Evolutionary conservation across 257 asterid genomes (phyloP), one percentile per base, ranked within the genome.

Genomic region (Rehmannia glutinosa): DNA sequence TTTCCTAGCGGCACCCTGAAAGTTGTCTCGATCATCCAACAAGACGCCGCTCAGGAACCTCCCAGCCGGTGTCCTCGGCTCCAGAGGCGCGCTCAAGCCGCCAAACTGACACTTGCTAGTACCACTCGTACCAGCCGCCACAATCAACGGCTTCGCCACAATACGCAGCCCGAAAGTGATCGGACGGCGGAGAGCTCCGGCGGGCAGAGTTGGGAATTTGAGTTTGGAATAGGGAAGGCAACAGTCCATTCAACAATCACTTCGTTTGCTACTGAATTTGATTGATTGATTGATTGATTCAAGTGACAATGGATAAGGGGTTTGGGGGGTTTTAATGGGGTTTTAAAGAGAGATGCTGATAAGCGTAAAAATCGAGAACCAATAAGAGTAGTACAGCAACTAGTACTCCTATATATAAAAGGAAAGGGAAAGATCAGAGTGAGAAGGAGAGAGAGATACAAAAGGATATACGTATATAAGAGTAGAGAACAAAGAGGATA

Each of bases 31-130:
- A 71, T 85, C 92, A 35, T 93, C 87, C 83, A 82, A 74, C 53
- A 88, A 65, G 15, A 86, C 88, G 8, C 85, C 73, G 47, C 77
- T 69, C 80, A 93, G 49, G 16, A 79, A 49, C 81, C 66, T 81
- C 66, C 97, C 99, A 1, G 89, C 75, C 70, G 83, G 73, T 15
- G 97, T 78, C 69, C 69, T 78, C 45, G 89, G 96, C 82, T 83
- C 83, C 5, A 93, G 77, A 62, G 99, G 99, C 68, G 95, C 78
- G 75, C 70, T 69, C 71, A 86, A 64, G 8, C 96, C 91, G 25
- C 92, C 78, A 10, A 63, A 85, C 33, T 74, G 89, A 33, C 82
- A 75, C 83, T 71, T 75, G 57, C 68, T 80, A 5, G 46, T 6
- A 23, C 81, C 45, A 42, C 71, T 54, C 6, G 69, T 10, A 59